Percentiles rank a stretch among this genome's conserved stretches.
Evolutionary conservation across 495 filamentous ascomycete species (phyloP).

Genomic region (Rusavskia elegans): DNA sequence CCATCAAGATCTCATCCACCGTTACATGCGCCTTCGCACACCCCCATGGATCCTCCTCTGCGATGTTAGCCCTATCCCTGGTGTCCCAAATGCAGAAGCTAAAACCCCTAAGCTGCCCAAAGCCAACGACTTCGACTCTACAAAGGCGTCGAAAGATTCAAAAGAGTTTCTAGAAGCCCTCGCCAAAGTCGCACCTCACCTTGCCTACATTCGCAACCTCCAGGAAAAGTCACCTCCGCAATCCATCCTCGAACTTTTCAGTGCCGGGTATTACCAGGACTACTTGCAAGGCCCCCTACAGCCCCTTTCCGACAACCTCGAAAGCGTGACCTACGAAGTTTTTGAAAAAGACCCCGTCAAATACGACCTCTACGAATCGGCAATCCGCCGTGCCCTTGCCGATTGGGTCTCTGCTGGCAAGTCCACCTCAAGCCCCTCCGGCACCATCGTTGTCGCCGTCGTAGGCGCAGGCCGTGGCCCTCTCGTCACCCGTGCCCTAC

Average conservation of each 20-base stretch:
- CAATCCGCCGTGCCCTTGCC: constrained; percentile 63
- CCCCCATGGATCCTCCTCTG: constrained; percentile 68
- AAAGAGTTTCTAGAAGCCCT: constrained; percentile 42
- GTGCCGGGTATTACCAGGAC: constrained; percentile 64
- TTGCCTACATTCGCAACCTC: constrained; percentile 69
- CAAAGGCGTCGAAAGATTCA: constrained; percentile 27
- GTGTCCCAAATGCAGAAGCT: constrained; percentile 26
- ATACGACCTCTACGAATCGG: constrained; percentile 86
- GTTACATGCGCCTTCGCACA: constrained; percentile 68
- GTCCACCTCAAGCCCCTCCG: constrained; percentile 48
- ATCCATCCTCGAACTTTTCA: constrained; percentile 49
- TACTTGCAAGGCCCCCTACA: constrained; percentile 91
- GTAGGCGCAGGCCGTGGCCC: constrained; percentile 87
- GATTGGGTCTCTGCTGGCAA: constrained; percentile 62
- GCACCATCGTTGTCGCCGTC: constrained; percentile 77
- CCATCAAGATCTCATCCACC: constrained; percentile 64
- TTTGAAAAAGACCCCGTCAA: constrained; percentile 98
- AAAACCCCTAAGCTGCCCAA: constrained; percentile 9
- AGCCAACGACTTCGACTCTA: constrained; percentile 21
- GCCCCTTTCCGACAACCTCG: constrained; percentile 87
- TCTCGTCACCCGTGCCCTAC: constrained; percentile 68
- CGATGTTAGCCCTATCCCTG: constrained; percentile 55
- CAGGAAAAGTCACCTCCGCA: constrained; percentile 64
- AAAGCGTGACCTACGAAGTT: constrained; percentile 94
- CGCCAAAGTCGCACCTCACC: constrained; percentile 48